A percentile compares a stretch with the other conserved stretches of the same genome.
Conservation (phyloP, 202 grass and related monocot species). For the Schoenoplectus triqueter region DNA sequence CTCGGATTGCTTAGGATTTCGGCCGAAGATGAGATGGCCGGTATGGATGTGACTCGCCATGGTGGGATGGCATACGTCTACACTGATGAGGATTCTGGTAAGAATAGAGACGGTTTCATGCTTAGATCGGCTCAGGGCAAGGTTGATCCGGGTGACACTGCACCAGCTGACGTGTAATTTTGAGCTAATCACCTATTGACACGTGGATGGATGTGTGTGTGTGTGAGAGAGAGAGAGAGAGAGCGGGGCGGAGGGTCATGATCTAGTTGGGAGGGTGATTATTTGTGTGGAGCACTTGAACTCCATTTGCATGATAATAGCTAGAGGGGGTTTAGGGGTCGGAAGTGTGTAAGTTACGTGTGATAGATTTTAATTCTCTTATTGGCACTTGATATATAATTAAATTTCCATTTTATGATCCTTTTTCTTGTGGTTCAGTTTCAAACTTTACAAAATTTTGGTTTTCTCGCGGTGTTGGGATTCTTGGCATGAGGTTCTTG, state of each 20-base stretch:
- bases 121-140: constrained; percentile 53
- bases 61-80: constrained; percentile 86
- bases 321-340: not conserved
- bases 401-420: not conserved
- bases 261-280: not conserved
- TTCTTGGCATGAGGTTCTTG: not conserved
- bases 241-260: no score
- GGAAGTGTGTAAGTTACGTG: not conserved
- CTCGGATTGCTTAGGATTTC: constrained; percentile 72
- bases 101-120: constrained; percentile 55
- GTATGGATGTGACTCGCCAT: constrained; percentile 83
- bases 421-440: not conserved
- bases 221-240: no score
- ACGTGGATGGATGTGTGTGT: constrained; percentile 24
- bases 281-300: not conserved
- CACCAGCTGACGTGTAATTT: constrained; percentile 3
- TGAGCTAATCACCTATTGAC: not conserved
- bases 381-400: not conserved
- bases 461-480: not conserved
- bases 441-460: not conserved
- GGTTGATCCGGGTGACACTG: constrained; percentile 48
- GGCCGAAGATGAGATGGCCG: constrained; percentile 70
- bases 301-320: constrained; percentile 22
- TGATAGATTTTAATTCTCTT: constrained; percentile 1
- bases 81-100: constrained; percentile 60